Percentiles rank a stretch among this genome's conserved stretches.
Evolutionary conservation across 192 early-diverging fungal species (phyloP).

Genomic region (Funneliformis geosporum): DNA sequence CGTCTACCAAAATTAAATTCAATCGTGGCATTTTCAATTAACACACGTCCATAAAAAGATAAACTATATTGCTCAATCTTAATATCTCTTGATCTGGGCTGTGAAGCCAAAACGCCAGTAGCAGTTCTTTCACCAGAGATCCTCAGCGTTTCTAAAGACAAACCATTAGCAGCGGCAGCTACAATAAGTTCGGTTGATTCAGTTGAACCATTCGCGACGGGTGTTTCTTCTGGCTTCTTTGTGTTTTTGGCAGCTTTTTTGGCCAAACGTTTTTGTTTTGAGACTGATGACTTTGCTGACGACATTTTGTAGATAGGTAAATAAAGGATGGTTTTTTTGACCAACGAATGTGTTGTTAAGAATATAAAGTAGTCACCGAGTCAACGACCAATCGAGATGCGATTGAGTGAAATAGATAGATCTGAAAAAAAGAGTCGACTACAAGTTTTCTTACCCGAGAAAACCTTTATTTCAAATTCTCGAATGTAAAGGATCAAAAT

Average conservation of each 20-base stretch:
- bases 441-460: background rate
- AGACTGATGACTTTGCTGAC: conserved; percentile 51
- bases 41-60: conserved; percentile 89
- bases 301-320: background rate
- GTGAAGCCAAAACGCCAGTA: conserved; percentile 90
- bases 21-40: conserved; percentile 91
- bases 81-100: conserved; percentile 90
- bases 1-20: conserved; percentile 99
- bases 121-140: conserved; percentile 81
- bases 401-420: background rate
- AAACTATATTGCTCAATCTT: conserved; percentile 95
- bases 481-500: background rate
- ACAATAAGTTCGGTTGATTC: conserved; percentile 13
- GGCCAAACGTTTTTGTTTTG: conserved; percentile 80
- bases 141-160: conserved; percentile 57
- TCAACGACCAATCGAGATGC: background rate
- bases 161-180: conserved; percentile 44
- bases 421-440: background rate
- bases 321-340: background rate
- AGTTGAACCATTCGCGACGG: conserved; percentile 41
- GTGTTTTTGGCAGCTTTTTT: conserved; percentile 67
- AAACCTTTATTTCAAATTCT: background rate
- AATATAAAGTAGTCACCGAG: background rate
- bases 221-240: conserved; percentile 35
- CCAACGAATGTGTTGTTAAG: background rate